These are phyloP conservation scores for Aspergillus pseudoviridinutans DNA, from an alignment of 2,329 filamentous ascomycete genomes.

Conservation along the genomic window DNA sequence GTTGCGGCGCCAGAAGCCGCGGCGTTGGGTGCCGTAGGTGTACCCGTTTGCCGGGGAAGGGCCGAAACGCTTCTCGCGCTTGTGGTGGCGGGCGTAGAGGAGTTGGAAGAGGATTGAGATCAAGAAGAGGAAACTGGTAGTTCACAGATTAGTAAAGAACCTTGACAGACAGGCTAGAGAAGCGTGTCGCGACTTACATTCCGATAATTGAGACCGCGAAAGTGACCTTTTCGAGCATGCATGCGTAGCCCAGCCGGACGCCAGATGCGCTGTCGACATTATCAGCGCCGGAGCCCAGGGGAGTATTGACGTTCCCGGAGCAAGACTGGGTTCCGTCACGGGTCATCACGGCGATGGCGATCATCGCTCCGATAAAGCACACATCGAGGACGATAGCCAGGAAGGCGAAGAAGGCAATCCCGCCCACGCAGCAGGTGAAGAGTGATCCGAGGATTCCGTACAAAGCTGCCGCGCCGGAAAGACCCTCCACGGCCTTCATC, in stretches of 20 bases:
- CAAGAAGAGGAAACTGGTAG: slow-evolving; percentile 65
- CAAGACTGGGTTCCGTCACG: slow-evolving; percentile 66
- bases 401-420: slow-evolving; percentile 67
- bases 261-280: slow-evolving; percentile 45
- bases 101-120: slow-evolving; percentile 67
- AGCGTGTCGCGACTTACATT: slow-evolving; percentile 52
- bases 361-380: slow-evolving; percentile 70
- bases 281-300: slow-evolving; percentile 62
- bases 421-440: slow-evolving; percentile 75
- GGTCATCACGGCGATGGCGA: slow-evolving; percentile 76
- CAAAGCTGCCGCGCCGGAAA: slow-evolving; percentile 68
- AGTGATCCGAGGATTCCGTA: slow-evolving; percentile 72
- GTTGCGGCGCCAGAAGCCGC: slow-evolving; percentile 38
- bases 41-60: slow-evolving; percentile 65
- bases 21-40: slow-evolving; percentile 52
- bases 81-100: slow-evolving; percentile 65
- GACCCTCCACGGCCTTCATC: slow-evolving; percentile 70
- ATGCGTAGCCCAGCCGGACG: slow-evolving; percentile 58
- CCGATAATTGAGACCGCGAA: slow-evolving; percentile 76
- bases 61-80: slow-evolving; percentile 69
- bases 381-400: slow-evolving; percentile 73
- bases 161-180: not conserved
- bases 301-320: slow-evolving; percentile 60
- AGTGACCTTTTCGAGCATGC: slow-evolving; percentile 69
- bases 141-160: slow-evolving; percentile 3